A percentile compares a stretch with the other conserved stretches of the same genome.
These are phyloP conservation scores for Amanita molliuscula DNA, from an alignment of 768 basidiomycete species.

Conservation along the genomic window DNA sequence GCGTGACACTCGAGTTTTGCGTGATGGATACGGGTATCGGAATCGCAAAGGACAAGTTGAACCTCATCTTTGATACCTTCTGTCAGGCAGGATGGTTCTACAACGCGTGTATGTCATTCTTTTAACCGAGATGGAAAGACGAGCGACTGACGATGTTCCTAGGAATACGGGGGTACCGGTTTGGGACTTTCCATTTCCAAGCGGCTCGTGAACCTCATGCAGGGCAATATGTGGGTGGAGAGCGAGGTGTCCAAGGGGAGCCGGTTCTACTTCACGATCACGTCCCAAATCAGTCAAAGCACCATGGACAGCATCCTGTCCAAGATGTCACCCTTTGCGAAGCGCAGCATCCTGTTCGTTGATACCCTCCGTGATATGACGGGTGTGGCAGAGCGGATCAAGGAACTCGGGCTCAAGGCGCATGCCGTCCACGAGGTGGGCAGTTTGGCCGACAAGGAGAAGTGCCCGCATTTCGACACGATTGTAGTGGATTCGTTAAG, in stretches of 20 bases:
- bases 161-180: constrained; percentile 98
- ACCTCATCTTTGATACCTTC: constrained; percentile 98
- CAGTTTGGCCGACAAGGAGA: constrained; percentile 76
- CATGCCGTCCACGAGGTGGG: constrained; percentile 67
- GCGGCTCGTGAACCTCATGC: constrained; percentile 93
- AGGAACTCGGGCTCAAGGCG: constrained; percentile 70
- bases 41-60: constrained; percentile 96
- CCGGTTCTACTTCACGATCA: constrained; percentile 96
- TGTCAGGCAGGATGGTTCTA: constrained; percentile 98
- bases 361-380: constrained; percentile 75
- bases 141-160: neutral
- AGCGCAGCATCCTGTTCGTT: constrained; percentile 84
- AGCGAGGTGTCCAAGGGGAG: constrained; percentile 87
- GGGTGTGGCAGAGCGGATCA: constrained; percentile 66
- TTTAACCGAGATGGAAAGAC: constrained; percentile 7
- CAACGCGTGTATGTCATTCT: constrained; percentile 64
- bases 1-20: constrained; percentile 91
- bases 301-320: constrained; percentile 60
- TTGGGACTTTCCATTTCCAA: constrained; percentile 96
- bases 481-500: constrained; percentile 87
- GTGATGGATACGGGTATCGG: constrained; percentile 98
- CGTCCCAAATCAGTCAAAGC: constrained; percentile 69
- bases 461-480: constrained; percentile 84
- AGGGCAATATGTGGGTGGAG: constrained; percentile 98
- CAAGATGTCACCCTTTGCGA: constrained; percentile 82